Conservation (phyloP, 768 basidiomycete genomes). For the Tulasnella sp. region DNA sequence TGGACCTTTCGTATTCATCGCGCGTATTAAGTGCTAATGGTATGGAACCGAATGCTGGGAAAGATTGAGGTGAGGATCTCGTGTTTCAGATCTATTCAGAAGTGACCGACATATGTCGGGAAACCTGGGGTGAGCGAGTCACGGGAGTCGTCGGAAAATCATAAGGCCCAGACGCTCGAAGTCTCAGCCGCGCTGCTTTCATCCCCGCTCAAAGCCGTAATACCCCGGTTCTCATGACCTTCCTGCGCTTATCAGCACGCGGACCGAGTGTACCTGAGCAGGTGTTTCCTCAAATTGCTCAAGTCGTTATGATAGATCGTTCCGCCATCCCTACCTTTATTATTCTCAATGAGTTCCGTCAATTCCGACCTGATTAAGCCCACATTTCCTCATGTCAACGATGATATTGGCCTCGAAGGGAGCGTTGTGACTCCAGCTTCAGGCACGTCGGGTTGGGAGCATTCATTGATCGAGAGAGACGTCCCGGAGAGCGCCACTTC, state of each 20-base stretch:
- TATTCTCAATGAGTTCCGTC: not conserved
- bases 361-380: not conserved
- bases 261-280: not conserved
- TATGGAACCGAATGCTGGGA: too few relatives aligned
- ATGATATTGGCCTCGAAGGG: not conserved
- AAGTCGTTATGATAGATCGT: not conserved
- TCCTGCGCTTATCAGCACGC: not conserved
- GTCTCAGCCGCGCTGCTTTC: not conserved
- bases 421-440: not conserved
- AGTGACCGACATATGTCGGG: not conserved
- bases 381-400: not conserved
- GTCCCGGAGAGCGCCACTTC: not conserved
- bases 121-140: not conserved
- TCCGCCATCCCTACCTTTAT: not conserved
- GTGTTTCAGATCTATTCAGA: not conserved
- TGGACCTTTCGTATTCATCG: too few relatives aligned
- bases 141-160: not conserved
- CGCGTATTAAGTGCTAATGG: too few relatives aligned
- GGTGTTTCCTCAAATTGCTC: not conserved
- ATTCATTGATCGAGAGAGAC: not conserved
- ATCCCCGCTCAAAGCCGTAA: not conserved
- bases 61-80: not conserved
- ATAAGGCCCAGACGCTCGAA: not conserved
- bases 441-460: not conserved
- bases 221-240: not conserved